Base-by-base conservation (phyloP, 163 green algal genomes). In the Chloromonas sp. region DNA sequence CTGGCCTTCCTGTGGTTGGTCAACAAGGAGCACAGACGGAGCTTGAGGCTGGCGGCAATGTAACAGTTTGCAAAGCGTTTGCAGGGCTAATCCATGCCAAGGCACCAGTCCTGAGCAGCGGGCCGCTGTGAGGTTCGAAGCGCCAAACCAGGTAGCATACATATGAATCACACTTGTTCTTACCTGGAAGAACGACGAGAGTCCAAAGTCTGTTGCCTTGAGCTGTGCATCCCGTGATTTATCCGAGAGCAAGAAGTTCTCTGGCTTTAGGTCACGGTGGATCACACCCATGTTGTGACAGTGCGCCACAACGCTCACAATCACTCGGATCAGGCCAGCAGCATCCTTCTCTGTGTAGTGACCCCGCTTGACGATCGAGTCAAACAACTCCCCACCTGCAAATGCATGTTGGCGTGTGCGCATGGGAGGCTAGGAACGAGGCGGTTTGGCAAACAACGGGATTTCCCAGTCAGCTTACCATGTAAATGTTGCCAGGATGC, bases 201-300 rank as follows among this genome's bases (percentile, higher is more conserved):
- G 87, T 0, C 94, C 94, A 90, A 97, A 97, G 87, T 97, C 94
- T 3, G 92, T 96, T 0, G 92, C 90, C 84, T 97, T 96, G 60
- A 97, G 87, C n/a, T 85, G 71, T 2, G 92, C 83, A 1, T 71
- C 60, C 0, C 86, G 14, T 1, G 81, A 86, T 71, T 87, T 88
- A 84, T 94, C 88, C 1, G 87, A 88, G 66, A 95, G 84, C 82
- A 95, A 82, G 89, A 97, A 96, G 87, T 96, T 96, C 85, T 96
- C 93, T 0, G 93, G 93, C 66, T 98, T 97, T 14, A 98, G 86
- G 85, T 98, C 94, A 8, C 93, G 90, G 88, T 98, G 95, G 61
- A 98, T 96, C 80, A 98, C 95, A 14, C 94, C 94, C 87, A 98
- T 94, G 81, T 90, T 93, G 90, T 98, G 96, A 89, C 96, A 98